These are phyloP conservation scores for Solanum chacoense DNA, from an alignment of 305 asterid genomes.

Conservation along the genomic window DNA sequence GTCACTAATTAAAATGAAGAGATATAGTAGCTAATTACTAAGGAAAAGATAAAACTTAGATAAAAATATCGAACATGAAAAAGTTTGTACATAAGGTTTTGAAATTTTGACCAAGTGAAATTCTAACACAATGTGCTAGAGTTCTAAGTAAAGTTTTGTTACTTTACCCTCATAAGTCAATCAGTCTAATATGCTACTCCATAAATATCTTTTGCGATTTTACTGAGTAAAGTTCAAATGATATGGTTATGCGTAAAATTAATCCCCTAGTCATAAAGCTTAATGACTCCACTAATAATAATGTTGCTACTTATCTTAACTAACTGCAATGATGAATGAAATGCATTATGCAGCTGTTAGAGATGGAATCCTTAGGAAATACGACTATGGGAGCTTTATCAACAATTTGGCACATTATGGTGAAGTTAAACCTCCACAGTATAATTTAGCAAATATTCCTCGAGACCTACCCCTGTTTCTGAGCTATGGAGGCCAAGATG, in stretches of 20 bases:
- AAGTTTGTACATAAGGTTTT: neutral
- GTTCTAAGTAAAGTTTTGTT: neutral
- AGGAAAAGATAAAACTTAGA: neutral
- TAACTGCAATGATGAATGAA: neutral
- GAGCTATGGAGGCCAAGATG: constrained; percentile 76
- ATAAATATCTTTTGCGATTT: neutral
- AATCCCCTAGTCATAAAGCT: neutral
- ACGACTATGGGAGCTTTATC: constrained; percentile 38
- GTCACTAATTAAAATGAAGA: neutral
- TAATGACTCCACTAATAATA: neutral
- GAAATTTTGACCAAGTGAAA: neutral
- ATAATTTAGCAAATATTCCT: constrained; percentile 47
- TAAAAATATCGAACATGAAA: neutral
- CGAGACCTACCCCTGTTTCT: constrained; percentile 52
- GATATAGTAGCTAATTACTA: neutral
- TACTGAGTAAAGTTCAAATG: neutral
- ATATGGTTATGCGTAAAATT: neutral
- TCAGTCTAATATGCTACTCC: neutral
- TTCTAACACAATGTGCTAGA: neutral
- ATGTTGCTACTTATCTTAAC: neutral
- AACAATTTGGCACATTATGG: constrained; percentile 56
- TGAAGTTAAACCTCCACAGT: constrained; percentile 43
- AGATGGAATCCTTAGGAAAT: constrained; percentile 43
- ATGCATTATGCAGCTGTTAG: constrained; percentile 37
- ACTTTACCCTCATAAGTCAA: neutral